These are phyloP conservation scores for Magnaporthiopsis incrustans DNA, from an alignment of 2,329 filamentous ascomycete genomes.

Conservation along the genomic window DNA sequence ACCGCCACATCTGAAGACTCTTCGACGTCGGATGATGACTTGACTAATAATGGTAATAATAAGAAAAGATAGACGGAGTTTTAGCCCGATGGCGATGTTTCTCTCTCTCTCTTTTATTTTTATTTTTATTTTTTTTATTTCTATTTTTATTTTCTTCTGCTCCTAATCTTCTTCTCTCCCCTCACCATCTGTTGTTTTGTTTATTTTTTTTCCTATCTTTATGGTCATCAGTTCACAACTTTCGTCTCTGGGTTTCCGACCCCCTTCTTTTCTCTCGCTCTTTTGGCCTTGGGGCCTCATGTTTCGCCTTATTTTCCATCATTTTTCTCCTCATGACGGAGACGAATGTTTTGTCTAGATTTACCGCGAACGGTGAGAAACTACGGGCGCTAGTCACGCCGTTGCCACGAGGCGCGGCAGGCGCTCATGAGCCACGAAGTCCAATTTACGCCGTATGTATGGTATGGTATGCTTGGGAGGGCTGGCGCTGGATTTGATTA, in stretches of 20 bases:
- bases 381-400: not conserved
- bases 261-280: constrained; percentile 7
- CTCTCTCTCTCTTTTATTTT: not conserved
- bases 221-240: not conserved
- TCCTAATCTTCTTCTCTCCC: no score
- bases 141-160: constrained; percentile 10
- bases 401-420: not conserved
- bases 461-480: not conserved
- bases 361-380: not conserved
- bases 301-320: not conserved
- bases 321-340: not conserved
- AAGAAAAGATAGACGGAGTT: constrained; percentile 1
- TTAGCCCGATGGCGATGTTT: not conserved
- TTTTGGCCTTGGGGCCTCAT: no score
- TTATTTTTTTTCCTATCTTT: not conserved
- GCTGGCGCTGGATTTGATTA: not conserved
- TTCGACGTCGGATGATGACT: constrained; percentile 9
- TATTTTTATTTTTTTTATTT: not conserved
- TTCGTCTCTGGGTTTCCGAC: constrained; percentile 8
- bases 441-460: not conserved
- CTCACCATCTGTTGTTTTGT: no score
- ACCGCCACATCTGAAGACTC: constrained; percentile 11
- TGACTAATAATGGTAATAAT: constrained; percentile 4
- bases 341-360: not conserved
- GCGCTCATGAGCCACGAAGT: constrained; percentile 1